A percentile compares a stretch with the other conserved stretches of the same genome.
phyloP scores from a whole-genome alignment of 2,329 filamentous ascomycete genomes.

The Colletotrichum tropicicola region DNA sequence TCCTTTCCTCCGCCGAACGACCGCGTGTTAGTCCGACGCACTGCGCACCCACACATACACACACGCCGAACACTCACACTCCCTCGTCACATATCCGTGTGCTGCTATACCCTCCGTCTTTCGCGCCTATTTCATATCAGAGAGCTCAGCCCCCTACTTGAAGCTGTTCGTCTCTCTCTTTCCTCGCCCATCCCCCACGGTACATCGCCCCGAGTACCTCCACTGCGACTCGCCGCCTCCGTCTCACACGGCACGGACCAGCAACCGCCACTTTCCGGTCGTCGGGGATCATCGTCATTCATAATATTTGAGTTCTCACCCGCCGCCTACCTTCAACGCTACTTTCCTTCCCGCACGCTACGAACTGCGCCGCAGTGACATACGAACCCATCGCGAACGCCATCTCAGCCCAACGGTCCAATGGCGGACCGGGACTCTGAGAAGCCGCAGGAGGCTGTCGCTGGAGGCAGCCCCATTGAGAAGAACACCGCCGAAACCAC shows the following conservation, averaged over 20 bases:
- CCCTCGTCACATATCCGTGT: not conserved
- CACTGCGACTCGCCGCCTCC: not conserved
- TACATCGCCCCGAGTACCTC: slow-evolving; percentile 4
- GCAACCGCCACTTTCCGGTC: slow-evolving; percentile 24
- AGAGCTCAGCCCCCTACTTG: not conserved
- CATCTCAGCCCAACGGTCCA: slow-evolving; percentile 8
- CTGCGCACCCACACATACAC: not conserved
- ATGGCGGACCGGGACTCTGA: slow-evolving; percentile 41
- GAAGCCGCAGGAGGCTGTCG: slow-evolving; percentile 40
- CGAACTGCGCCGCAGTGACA: not conserved
- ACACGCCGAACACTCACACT: not conserved
- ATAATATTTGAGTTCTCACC: not conserved
- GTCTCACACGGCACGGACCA: slow-evolving; percentile 22
- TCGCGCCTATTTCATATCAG: slow-evolving; percentile 1
- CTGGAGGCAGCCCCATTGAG: slow-evolving; percentile 38
- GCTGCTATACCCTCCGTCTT: not conserved
- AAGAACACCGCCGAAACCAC: slow-evolving; percentile 9
- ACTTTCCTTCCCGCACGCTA: not conserved
- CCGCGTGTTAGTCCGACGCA: not conserved
- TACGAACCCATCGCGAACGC: not conserved
- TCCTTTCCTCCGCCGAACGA: slow-evolving; percentile 13
- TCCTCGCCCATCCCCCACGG: not conserved
- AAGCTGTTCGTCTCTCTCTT: not conserved
- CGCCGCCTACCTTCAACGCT: not conserved
- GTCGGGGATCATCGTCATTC: slow-evolving; percentile 1